Conservation (phyloP, 2,329 filamentous ascomycete genomes). For the Aspergillus spinulosporus region DNA sequence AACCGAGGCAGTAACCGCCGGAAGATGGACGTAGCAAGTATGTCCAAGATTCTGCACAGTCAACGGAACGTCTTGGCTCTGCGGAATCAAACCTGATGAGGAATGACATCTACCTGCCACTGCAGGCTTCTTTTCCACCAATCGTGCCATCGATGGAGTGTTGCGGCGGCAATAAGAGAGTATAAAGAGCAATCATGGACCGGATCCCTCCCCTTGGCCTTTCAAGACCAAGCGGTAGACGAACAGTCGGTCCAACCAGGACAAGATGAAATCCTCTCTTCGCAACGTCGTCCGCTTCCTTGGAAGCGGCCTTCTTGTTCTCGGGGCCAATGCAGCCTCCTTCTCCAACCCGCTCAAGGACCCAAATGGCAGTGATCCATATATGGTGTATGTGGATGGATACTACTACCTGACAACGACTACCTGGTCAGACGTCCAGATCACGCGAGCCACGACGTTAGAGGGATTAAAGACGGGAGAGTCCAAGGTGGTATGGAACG, state of each 20-base stretch:
- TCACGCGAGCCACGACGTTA: constrained; percentile 57
- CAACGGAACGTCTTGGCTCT: background rate
- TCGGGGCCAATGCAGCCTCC: background rate
- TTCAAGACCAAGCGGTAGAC: background rate
- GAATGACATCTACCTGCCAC: background rate
- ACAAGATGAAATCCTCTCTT: constrained; percentile 1
- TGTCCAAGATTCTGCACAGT: no score
- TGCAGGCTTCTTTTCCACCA: constrained; percentile 9
- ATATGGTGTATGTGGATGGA: constrained; percentile 53
- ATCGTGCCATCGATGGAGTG: background rate
- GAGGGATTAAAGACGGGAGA: constrained; percentile 57
- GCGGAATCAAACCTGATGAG: background rate
- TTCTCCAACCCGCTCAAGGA: constrained; percentile 16
- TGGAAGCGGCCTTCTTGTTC: background rate
- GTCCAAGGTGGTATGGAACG: constrained; percentile 54
- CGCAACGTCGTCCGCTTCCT: background rate
- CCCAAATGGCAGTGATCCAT: constrained; percentile 55
- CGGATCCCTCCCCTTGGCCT: background rate
- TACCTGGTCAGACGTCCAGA: constrained; percentile 56
- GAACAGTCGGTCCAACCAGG: background rate
- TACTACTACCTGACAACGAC: constrained; percentile 61
- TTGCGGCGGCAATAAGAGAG: background rate
- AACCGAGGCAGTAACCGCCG: background rate
- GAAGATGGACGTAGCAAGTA: no score
- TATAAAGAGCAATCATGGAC: background rate